phyloP scores from a whole-genome alignment of 495 filamentous ascomycete species.

The Penicillium dipodomyicola region DNA sequence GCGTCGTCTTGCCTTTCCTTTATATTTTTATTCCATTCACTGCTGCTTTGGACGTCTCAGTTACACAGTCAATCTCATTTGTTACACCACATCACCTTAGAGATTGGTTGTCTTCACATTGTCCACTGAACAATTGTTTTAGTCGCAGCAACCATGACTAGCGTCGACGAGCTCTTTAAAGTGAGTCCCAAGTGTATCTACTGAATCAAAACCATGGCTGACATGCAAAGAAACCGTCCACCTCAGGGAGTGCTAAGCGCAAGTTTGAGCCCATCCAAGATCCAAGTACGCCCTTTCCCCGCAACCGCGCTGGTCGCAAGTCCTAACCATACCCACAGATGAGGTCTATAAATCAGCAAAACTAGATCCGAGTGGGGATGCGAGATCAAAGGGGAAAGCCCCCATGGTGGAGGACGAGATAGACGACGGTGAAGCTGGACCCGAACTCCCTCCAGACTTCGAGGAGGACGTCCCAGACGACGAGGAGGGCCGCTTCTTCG shows the following conservation, averaged over 20 bases:
- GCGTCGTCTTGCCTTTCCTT: neutral
- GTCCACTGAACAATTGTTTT: neutral
- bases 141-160: conserved; percentile 57
- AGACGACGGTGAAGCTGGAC: conserved; percentile 66
- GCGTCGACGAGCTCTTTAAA: conserved; percentile 83
- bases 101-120: neutral
- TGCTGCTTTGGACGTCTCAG: neutral
- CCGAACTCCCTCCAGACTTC: conserved; percentile 63
- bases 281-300: conserved; percentile 56
- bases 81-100: too few species aligned
- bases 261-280: conserved; percentile 71
- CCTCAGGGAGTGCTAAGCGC: conserved; percentile 59
- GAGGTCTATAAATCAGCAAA: conserved; percentile 88
- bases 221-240: conserved; percentile 42
- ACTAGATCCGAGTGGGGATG: conserved; percentile 57
- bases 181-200: conserved; percentile 37
- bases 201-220: conserved; percentile 11
- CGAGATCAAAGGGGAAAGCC: conserved; percentile 58
- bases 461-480: conserved; percentile 66
- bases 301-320: neutral
- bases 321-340: conserved; percentile 47
- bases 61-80: neutral
- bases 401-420: conserved; percentile 58
- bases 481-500: conserved; percentile 93
- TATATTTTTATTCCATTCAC: neutral